Evolutionary conservation across 2,329 filamentous ascomycete species (phyloP).

Genomic region (Blastomyces emzantsi): DNA sequence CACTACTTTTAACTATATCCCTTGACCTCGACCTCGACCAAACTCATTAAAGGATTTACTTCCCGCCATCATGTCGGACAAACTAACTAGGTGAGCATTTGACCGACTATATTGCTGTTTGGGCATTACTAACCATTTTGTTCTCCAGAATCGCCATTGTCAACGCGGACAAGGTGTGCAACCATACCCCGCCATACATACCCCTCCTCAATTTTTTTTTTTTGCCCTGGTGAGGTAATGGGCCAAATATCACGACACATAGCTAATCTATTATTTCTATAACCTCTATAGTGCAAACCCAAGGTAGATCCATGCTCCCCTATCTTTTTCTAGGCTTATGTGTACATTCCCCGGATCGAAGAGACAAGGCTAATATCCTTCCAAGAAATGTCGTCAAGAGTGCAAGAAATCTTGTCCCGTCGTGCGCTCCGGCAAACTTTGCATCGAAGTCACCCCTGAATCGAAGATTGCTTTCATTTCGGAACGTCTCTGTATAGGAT

Average conservation of each 20-base stretch:
- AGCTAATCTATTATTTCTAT: slow-evolving; percentile 18
- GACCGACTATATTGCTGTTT: slow-evolving; percentile 9
- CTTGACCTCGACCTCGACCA: neutral
- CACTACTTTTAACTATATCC: neutral
- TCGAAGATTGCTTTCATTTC: slow-evolving; percentile 98
- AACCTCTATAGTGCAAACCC: slow-evolving; percentile 62
- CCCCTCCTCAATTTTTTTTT: slow-evolving; percentile 13
- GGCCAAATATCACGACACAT: slow-evolving; percentile 32
- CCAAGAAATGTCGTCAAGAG: slow-evolving; percentile 98
- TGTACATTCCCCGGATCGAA: neutral
- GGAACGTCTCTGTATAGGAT: slow-evolving; percentile 91
- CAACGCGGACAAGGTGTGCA: slow-evolving; percentile 85
- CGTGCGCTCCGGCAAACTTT: slow-evolving; percentile 92
- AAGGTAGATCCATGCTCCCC: slow-evolving; percentile 50
- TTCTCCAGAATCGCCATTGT: slow-evolving; percentile 85
- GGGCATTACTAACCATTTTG: slow-evolving; percentile 16
- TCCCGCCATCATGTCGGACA: slow-evolving; percentile 69
- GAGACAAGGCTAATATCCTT: neutral
- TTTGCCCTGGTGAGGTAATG: slow-evolving; percentile 15
- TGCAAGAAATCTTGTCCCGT: slow-evolving; percentile 99
- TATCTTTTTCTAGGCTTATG: neutral
- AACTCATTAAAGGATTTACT: slow-evolving; percentile 5
- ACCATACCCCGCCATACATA: slow-evolving; percentile 33
- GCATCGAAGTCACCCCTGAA: slow-evolving; percentile 81
- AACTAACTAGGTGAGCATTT: slow-evolving; percentile 71